A percentile compares a stretch with the other conserved stretches of the same genome.
phyloP scores from a whole-genome alignment of 306 rosid species.

The Medicago arabica region DNA sequence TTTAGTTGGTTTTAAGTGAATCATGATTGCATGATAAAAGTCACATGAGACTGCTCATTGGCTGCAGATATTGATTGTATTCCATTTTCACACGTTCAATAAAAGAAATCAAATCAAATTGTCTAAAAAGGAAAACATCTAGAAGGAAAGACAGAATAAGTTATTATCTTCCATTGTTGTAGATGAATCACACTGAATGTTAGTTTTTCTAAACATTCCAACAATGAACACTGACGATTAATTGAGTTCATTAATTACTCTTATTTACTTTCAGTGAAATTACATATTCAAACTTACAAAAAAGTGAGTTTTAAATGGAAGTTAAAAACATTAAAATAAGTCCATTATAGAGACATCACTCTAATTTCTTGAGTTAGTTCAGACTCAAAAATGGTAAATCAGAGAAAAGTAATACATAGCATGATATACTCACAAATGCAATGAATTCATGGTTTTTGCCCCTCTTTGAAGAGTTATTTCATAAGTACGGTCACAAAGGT shows the following conservation, averaged over 20 bases:
- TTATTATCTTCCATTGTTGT: background rate
- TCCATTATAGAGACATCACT: background rate
- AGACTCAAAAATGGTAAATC: background rate
- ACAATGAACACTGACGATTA: background rate
- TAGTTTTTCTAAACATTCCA: background rate
- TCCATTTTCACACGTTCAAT: constrained; percentile 12
- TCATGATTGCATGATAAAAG: too few species aligned
- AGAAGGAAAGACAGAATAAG: background rate
- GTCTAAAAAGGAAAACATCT: constrained; percentile 1
- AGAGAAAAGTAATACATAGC: constrained; percentile 8
- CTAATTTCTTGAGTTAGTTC: constrained; percentile 30
- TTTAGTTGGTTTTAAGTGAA: too few species aligned
- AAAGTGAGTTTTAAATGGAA: background rate
- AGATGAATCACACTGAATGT: background rate
- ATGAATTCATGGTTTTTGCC: constrained; percentile 93
- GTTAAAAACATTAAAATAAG: constrained; percentile 4
- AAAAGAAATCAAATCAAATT: background rate
- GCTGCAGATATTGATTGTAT: background rate
- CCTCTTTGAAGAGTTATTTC: constrained; percentile 98
- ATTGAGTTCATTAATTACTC: background rate
- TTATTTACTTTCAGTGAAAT: background rate
- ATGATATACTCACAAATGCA: constrained; percentile 86
- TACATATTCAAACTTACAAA: background rate
- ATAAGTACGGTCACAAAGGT: constrained; percentile 97
- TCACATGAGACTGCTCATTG: too few species aligned